Evolutionary conservation across 441 rosid genomes (phyloP).

Genomic region (Populus tomentosa): DNA sequence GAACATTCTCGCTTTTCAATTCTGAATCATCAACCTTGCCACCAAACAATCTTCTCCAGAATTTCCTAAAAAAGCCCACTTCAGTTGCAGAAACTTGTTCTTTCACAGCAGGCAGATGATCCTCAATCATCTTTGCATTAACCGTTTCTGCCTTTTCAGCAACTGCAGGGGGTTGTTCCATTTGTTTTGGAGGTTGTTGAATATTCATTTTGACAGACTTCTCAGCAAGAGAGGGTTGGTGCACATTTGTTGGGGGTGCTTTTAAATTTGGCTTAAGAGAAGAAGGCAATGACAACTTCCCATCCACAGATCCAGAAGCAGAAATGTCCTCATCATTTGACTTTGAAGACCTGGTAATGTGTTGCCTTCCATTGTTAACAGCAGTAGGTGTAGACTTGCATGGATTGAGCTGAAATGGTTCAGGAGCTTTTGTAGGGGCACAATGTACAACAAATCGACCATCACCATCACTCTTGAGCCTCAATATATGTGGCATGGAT

Average conservation of each 20-base stretch:
- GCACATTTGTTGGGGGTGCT: slow-evolving; percentile 15
- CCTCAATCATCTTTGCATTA: slow-evolving; percentile 7
- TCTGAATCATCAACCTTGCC: slow-evolving; percentile 19
- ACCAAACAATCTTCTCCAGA: slow-evolving; percentile 43
- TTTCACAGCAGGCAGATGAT: slow-evolving; percentile 2
- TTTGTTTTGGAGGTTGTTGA: background rate
- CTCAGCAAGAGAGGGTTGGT: slow-evolving; percentile 10
- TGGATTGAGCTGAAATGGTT: slow-evolving; percentile 21
- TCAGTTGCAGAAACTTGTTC: slow-evolving; percentile 29
- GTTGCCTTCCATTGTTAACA: slow-evolving; percentile 17
- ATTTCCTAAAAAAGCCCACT: slow-evolving; percentile 27
- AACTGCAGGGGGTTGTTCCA: slow-evolving; percentile 11
- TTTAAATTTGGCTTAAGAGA: slow-evolving; percentile 15
- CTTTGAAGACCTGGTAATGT: slow-evolving; percentile 10
- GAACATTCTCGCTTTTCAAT: slow-evolving; percentile 8
- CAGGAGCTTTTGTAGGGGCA: slow-evolving; percentile 25
- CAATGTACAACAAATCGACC: slow-evolving; percentile 38
- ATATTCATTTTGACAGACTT: background rate
- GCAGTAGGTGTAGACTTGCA: slow-evolving; percentile 6
- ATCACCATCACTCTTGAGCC: slow-evolving; percentile 33
- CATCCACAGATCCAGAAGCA: slow-evolving; percentile 18
- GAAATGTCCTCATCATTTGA: slow-evolving; percentile 16
- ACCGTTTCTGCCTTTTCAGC: slow-evolving; percentile 8
- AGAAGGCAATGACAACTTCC: slow-evolving; percentile 14
- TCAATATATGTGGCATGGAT: slow-evolving; percentile 58